These are phyloP conservation scores for Wolfiporia cocos DNA, from an alignment of 1,284 basidiomycete genomes.

Conservation along the genomic window DNA sequence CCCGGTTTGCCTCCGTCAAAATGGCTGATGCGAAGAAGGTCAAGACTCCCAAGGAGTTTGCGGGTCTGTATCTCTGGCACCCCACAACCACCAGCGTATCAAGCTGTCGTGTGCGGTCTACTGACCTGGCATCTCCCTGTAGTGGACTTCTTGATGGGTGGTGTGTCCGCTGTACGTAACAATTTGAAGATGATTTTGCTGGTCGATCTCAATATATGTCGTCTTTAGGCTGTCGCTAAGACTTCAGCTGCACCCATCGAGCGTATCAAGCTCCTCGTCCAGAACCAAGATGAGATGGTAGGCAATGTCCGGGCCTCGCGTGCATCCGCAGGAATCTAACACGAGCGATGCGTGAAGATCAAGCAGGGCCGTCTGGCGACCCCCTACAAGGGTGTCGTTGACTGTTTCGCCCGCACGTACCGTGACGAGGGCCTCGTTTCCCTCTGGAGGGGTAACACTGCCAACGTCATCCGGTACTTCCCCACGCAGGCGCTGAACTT, in stretches of 20 bases:
- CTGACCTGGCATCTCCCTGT: conserved; percentile 31
- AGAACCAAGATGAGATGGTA: conserved; percentile 96
- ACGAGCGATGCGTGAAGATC: conserved; percentile 47
- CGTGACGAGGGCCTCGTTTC: conserved; percentile 87
- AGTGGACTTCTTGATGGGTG: conserved; percentile 92
- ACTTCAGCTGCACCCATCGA: conserved; percentile 98
- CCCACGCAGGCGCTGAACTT: conserved; percentile 96
- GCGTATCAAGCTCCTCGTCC: conserved; percentile 97
- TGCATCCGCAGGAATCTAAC: conserved; percentile 15
- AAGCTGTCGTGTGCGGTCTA: conserved; percentile 17
- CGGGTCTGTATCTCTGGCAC: conserved; percentile 40
- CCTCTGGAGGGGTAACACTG: conserved; percentile 94
- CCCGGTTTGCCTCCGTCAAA: conserved; percentile 38
- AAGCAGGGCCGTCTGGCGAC: conserved; percentile 91
- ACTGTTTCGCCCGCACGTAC: conserved; percentile 88
- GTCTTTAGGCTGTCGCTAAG: conserved; percentile 85
- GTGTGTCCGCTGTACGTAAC: conserved; percentile 77
- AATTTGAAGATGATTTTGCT: conserved; percentile 2
- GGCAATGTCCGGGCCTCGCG: conserved; percentile 9
- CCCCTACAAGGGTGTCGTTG: conserved; percentile 91
- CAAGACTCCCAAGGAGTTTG: conserved; percentile 80
- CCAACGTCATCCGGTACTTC: conserved; percentile 98
- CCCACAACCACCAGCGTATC: no score
- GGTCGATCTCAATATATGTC: conserved; percentile 9
- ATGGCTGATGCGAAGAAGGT: conserved; percentile 75